phyloP scores from a whole-genome alignment of 129 eudicot genomes.

The Pittosporum tobira region DNA sequence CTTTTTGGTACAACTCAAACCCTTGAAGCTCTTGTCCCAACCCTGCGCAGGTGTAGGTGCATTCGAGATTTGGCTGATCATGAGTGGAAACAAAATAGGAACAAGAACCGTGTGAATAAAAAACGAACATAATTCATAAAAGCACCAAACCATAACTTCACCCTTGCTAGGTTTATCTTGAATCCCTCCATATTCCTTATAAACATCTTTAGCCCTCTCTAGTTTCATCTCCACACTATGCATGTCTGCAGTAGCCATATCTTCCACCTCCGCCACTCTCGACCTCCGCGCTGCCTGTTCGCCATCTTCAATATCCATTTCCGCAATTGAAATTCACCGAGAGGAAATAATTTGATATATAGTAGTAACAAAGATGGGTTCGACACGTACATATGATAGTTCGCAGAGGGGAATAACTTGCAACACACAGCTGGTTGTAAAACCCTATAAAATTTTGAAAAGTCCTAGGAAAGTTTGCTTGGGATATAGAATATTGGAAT shows the following conservation, averaged over 20 bases:
- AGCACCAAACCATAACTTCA: conserved; percentile 61
- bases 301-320: conserved; percentile 5
- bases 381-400: too few species aligned
- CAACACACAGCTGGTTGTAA: conserved; percentile 5
- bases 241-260: conserved; percentile 20
- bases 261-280: conserved; percentile 17
- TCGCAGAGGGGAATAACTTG: background rate
- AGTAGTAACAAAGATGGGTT: background rate
- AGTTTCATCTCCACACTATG: conserved; percentile 29
- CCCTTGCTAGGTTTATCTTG: conserved; percentile 58
- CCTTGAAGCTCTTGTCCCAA: conserved; percentile 41
- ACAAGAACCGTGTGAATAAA: conserved; percentile 69
- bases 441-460: too few species aligned
- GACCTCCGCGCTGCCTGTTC: conserved; percentile 6
- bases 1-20: conserved; percentile 36
- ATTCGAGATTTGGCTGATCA: conserved; percentile 50
- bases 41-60: conserved; percentile 48
- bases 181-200: conserved; percentile 25
- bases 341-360: background rate
- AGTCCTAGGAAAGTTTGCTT: conserved; percentile 2
- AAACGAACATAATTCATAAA: conserved; percentile 66
- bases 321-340: background rate
- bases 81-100: conserved; percentile 73
- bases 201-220: conserved; percentile 44
- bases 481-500: background rate